A percentile compares a stretch with the other conserved stretches of the same genome.
phyloP scores from a whole-genome alignment of 192 early-diverging fungal species.

The Rhizophagus clarus region DNA sequence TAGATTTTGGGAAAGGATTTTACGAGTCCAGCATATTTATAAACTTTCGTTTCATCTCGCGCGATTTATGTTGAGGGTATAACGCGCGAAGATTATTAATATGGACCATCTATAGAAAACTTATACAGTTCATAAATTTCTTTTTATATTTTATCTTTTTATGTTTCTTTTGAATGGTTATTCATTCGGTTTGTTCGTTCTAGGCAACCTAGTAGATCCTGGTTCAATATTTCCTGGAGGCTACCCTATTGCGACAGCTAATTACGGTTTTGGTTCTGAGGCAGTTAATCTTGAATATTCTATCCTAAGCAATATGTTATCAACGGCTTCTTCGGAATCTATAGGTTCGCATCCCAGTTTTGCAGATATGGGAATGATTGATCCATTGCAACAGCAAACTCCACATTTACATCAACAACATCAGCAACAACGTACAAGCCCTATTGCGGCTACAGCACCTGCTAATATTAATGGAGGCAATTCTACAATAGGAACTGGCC shows the following conservation, averaged over 20 bases:
- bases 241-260: conserved; percentile 31
- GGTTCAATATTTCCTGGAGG: conserved; percentile 28
- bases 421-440: conserved; percentile 28
- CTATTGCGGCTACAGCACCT: conserved; percentile 2
- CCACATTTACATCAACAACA: conserved; percentile 23
- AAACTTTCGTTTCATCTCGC: not conserved
- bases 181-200: not conserved
- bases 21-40: not conserved
- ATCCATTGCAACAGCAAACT: conserved; percentile 34
- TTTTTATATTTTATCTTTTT: conserved; percentile 3
- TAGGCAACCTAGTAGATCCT: conserved; percentile 19
- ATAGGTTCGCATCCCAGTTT: conserved; percentile 30
- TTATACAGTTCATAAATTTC: not conserved
- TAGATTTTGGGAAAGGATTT: not conserved
- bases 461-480: conserved; percentile 11
- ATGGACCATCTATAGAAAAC: not conserved
- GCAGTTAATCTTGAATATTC: conserved; percentile 87
- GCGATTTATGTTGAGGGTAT: not conserved
- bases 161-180: not conserved
- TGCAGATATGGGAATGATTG: conserved; percentile 41
- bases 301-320: conserved; percentile 88
- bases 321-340: conserved; percentile 54
- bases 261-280: conserved; percentile 84
- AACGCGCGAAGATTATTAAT: not conserved
- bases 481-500: not conserved